A percentile compares a stretch with the other conserved stretches of the same genome.
These are phyloP conservation scores for Leonotis leonurus DNA, from an alignment of 257 asterid species.

Conservation along the genomic window DNA sequence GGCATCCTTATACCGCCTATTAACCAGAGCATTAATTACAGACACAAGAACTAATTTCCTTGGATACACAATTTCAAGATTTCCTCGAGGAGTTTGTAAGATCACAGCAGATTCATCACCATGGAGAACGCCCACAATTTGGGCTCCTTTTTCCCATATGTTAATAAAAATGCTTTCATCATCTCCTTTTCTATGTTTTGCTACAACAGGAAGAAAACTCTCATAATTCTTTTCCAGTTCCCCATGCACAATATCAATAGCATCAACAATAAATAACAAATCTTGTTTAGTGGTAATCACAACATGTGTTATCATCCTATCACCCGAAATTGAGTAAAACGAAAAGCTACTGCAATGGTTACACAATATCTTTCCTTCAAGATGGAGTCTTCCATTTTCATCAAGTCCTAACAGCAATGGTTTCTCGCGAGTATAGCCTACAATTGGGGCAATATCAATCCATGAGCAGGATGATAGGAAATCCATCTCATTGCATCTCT, in stretches of 20 bases:
- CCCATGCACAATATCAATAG: conserved; percentile 55
- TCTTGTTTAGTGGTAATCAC: conserved; percentile 81
- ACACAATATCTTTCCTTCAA: conserved; percentile 56
- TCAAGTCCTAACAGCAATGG: conserved; percentile 82
- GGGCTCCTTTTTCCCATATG: conserved; percentile 89
- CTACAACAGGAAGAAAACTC: conserved; percentile 54
- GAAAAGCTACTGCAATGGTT: conserved; percentile 82
- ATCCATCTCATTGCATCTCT: conserved; percentile 51
- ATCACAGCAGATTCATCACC: conserved; percentile 95
- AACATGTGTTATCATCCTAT: conserved; percentile 59
- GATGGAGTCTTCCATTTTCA: conserved; percentile 59
- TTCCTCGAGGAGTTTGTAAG: conserved; percentile 83
- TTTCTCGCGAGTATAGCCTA: conserved; percentile 32
- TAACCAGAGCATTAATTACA: conserved; percentile 61
- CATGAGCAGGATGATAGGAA: conserved; percentile 67
- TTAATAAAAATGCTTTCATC: conserved; percentile 48
- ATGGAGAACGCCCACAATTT: conserved; percentile 67
- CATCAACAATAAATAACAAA: conserved; percentile 67
- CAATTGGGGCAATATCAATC: conserved; percentile 60
- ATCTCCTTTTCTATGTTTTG: conserved; percentile 45
- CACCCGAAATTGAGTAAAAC: conserved; percentile 71
- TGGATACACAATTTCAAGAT: conserved; percentile 93
- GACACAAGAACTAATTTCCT: conserved; percentile 81
- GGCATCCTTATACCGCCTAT: conserved; percentile 75
- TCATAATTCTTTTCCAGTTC: conserved; percentile 59